Evolutionary conservation across 257 asterid genomes (phyloP).

Genomic region (Catharanthus roseus): DNA sequence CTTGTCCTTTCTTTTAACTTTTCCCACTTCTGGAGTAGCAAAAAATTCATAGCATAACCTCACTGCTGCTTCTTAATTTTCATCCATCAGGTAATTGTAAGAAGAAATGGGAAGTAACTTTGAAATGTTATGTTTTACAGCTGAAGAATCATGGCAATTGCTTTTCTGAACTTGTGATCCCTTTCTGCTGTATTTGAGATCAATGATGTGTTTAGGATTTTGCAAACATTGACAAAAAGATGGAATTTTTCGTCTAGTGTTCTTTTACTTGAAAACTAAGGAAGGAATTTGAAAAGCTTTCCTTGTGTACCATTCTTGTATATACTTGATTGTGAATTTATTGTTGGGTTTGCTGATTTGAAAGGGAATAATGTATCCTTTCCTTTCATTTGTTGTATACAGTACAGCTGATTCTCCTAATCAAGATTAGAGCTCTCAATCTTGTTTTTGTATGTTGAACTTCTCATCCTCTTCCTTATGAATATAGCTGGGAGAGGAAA

Average conservation of each 20-base stretch:
- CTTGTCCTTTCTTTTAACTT: neutral
- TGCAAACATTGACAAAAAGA: neutral
- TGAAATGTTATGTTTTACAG: neutral
- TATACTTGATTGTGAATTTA: neutral
- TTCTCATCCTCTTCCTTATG: constrained; percentile 33
- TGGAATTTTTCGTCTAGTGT: neutral
- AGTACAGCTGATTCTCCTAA: constrained; percentile 18
- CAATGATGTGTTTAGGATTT: neutral
- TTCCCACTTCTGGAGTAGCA: neutral
- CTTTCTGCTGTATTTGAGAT: neutral
- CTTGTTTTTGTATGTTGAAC: constrained; percentile 9
- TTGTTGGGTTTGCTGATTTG: constrained; percentile 5
- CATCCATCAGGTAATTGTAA: neutral
- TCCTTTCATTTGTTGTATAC: constrained; percentile 17
- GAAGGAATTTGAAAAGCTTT: constrained; percentile 10
- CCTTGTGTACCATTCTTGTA: neutral
- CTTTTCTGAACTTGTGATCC: neutral
- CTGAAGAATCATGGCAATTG: neutral
- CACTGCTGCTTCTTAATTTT: too few relatives aligned
- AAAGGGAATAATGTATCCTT: constrained; percentile 3
- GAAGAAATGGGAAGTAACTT: neutral
- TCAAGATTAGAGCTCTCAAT: constrained; percentile 10
- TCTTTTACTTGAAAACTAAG: constrained; percentile 8
- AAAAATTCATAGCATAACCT: neutral
- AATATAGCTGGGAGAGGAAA: constrained; percentile 41